Evolutionary conservation across 164 flowering plant species (phyloP), one percentile per base, ranked within the genome.

Genomic region (Magnolia kwangsiensis): DNA sequence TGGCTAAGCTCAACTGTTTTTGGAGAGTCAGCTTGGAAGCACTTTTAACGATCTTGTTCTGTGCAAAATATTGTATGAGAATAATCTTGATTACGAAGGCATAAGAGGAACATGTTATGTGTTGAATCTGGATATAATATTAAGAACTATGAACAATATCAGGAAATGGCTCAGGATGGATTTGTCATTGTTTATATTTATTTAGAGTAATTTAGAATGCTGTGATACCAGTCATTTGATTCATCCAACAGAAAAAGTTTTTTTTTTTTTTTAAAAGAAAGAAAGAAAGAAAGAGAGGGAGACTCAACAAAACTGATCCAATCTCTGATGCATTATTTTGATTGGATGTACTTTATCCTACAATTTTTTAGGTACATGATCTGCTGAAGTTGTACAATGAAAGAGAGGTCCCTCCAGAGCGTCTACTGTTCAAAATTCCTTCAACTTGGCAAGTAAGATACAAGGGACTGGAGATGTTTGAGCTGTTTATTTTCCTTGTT

Each of bases 351-450:
- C 45, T 69, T 20, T 63, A 55, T 73, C n/a, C 24, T 79, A 20
- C 50, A 58, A 49, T 24, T 75, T 68, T 73, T 4, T 84, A 96
- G 99, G 98, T 94, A 65, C 97, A 92, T 83, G 90, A 91, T 78
- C 85, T 96, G 72, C 74, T 94, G 83, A 92, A 84, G 79, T 73
- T 91, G 80, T 96, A 94, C 76, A 69, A 86, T 85, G 90, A 88
- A 31, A 55, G 90, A 45, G 85, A 86, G 61, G 91, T 94, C 69
- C 90, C 94, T 75, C 90, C 86, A 49, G 97, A 96, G 79, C 92
- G 95, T 49, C 71, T 96, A 77, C 79, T 96, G 83, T 96, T 92
- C 78, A 94, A 96, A 84, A 94, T 96, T 84, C 98, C 99, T 79
- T 86, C 99, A 76, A 94, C 98, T 69, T 96, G 98, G 99, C 99